phyloP scores from a whole-genome alignment of 495 filamentous ascomycete species.

The Aspergillus wentii region DNA sequence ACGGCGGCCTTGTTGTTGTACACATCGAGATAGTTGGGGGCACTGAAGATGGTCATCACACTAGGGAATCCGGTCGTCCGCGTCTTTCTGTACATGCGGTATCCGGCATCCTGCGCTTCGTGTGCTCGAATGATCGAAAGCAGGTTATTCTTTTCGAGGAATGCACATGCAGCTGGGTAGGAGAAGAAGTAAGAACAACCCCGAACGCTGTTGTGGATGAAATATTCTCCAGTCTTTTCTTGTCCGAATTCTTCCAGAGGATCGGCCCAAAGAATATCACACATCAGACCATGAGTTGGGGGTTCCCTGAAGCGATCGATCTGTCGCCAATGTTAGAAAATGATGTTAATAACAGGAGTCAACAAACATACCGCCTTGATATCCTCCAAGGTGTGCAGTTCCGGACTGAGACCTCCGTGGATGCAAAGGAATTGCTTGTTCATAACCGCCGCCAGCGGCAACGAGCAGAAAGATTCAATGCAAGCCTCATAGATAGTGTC shows the following conservation, averaged over 20 bases:
- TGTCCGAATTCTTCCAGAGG: slow-evolving; percentile 99
- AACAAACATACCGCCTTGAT: slow-evolving; percentile 65
- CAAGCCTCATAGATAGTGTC: slow-evolving; percentile 96
- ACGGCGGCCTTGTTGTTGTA: slow-evolving; percentile 99
- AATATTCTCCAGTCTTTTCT: slow-evolving; percentile 95
- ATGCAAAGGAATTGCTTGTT: slow-evolving; percentile 99
- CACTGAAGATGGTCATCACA: slow-evolving; percentile 99
- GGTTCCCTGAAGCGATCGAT: slow-evolving; percentile 98
- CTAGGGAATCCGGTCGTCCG: slow-evolving; percentile 96
- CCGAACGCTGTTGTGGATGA: slow-evolving; percentile 95
- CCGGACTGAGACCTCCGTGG: slow-evolving; percentile 91
- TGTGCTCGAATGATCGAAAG: slow-evolving; percentile 98
- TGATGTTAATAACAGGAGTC: not conserved
- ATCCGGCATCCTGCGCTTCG: slow-evolving; percentile 97
- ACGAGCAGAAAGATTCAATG: slow-evolving; percentile 93
- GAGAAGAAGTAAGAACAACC: slow-evolving; percentile 99
- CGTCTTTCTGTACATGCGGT: slow-evolving; percentile 98
- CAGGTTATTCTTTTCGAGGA: slow-evolving; percentile 97
- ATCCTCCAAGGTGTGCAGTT: slow-evolving; percentile 93
- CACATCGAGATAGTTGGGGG: slow-evolving; percentile 97
- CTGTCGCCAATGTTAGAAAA: slow-evolving; percentile 35
- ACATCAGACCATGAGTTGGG: slow-evolving; percentile 96
- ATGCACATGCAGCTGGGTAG: slow-evolving; percentile 95
- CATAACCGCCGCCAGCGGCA: slow-evolving; percentile 96
- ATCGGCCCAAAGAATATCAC: slow-evolving; percentile 97